Percentiles rank a stretch among this genome's conserved stretches.
phyloP scores from a whole-genome alignment of 148 eudicot species.

The Rhododendron williamsianum region DNA sequence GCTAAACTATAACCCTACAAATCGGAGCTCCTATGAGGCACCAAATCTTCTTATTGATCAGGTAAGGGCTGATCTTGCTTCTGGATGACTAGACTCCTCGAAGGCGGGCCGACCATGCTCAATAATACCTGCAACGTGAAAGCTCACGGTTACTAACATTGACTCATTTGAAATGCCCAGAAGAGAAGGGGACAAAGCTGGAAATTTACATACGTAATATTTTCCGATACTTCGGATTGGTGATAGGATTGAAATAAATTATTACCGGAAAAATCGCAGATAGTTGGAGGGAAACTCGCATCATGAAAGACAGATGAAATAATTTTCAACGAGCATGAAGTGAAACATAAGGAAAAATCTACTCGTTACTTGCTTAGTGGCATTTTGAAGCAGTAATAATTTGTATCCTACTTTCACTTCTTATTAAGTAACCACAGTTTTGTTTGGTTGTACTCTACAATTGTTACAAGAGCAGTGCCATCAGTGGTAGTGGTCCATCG shows the following conservation, averaged over 20 bases:
- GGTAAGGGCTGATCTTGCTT: constrained; percentile 56
- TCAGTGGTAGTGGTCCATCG: no score
- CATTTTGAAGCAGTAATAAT: not conserved
- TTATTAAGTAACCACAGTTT: not conserved
- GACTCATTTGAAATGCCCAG: not conserved
- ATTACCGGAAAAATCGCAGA: not conserved
- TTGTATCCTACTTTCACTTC: not conserved
- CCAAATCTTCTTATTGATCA: constrained; percentile 16
- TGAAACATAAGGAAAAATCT: not conserved
- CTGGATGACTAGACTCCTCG: constrained; percentile 48
- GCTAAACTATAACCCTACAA: constrained; percentile 3
- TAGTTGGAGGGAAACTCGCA: not conserved
- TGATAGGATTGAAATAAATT: not conserved
- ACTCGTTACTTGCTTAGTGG: not conserved
- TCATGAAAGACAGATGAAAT: not conserved
- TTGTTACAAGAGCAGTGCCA: not conserved
- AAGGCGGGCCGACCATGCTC: constrained; percentile 86
- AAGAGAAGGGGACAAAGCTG: not conserved
- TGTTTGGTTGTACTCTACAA: not conserved
- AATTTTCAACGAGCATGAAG: not conserved
- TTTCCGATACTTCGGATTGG: not conserved
- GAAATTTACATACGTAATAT: not conserved
- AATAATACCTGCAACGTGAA: constrained; percentile 53
- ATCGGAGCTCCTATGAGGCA: constrained; percentile 9
- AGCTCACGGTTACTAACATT: not conserved